Conservation (phyloP, 1,284 basidiomycete genomes). For the Moesziomyces parantarcticus region DNA sequence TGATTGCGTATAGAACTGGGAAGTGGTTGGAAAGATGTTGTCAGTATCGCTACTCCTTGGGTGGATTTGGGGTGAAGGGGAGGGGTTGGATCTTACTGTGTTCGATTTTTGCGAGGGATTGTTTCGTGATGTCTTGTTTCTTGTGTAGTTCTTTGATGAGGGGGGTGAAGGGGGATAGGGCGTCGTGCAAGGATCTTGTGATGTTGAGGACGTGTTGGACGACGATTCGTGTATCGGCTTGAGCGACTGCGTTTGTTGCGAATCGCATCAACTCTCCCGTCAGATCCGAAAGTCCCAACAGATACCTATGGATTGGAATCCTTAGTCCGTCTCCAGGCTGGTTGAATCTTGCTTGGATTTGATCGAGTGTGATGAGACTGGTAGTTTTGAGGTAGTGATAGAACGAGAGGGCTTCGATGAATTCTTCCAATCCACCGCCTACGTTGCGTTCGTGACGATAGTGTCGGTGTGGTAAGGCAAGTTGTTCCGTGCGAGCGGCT, state of each 20-base stretch:
- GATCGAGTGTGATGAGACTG: constrained; percentile 76
- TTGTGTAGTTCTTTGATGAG: constrained; percentile 80
- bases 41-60: too few relatives aligned
- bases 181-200: constrained; percentile 66
- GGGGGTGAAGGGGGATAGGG: constrained; percentile 79
- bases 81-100: constrained; percentile 74
- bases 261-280: constrained; percentile 98
- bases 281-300: constrained; percentile 90
- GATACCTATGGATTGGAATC: constrained; percentile 79
- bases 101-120: constrained; percentile 93
- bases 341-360: constrained; percentile 73
- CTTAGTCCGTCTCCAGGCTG: constrained; percentile 4
- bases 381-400: constrained; percentile 83
- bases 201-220: constrained; percentile 49
- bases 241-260: constrained; percentile 72
- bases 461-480: constrained; percentile 8
- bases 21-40: neutral
- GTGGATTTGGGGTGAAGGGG: neutral
- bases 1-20: constrained; percentile 54
- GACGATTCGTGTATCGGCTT: constrained; percentile 31
- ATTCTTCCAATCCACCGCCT: constrained; percentile 68
- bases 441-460: constrained; percentile 55
- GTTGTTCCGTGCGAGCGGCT: constrained; percentile 70
- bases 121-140: constrained; percentile 86
- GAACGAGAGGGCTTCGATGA: constrained; percentile 89